phyloP scores from a whole-genome alignment of 768 basidiomycete species.

The Clitopilus passeckerianus region DNA sequence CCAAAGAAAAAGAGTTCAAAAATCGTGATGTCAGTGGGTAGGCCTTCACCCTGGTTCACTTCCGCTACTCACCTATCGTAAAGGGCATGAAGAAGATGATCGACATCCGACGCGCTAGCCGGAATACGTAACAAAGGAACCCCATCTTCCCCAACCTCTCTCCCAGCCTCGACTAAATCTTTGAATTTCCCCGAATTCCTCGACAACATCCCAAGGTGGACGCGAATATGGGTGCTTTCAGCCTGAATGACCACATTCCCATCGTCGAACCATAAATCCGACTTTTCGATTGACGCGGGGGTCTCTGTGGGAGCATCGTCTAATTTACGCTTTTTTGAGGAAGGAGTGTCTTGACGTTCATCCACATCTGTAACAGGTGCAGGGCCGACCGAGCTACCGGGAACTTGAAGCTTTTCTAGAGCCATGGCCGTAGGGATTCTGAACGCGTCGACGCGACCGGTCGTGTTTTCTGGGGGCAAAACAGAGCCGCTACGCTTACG shows the following conservation, averaged over 20 bases:
- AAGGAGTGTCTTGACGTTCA: too few relatives aligned
- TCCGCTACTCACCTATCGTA: not conserved
- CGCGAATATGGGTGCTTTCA: slow-evolving; percentile 9
- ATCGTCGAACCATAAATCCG: slow-evolving; percentile 13
- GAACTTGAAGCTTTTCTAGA: too few relatives aligned
- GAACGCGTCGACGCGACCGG: not conserved
- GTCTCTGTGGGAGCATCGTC: not conserved
- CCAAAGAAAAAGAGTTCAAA: not conserved
- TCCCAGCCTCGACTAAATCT: not conserved
- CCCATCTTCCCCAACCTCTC: not conserved
- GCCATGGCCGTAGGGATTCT: not conserved
- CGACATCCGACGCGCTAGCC: not conserved
- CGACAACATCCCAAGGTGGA: slow-evolving; percentile 8
- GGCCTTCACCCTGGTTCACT: not conserved
- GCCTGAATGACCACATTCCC: slow-evolving; percentile 12
- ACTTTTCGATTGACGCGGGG: not conserved
- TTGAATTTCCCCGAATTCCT: slow-evolving; percentile 2
- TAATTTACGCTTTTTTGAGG: not conserved
- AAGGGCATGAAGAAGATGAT: not conserved
- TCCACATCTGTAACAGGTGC: not conserved
- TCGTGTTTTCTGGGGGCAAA: too few relatives aligned
- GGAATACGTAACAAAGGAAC: not conserved
- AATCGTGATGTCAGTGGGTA: not conserved
- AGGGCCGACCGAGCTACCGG: not conserved
- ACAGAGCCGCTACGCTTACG: not conserved